Base-by-base conservation (phyloP, 2,329 filamentous ascomycete genomes). In the Fusarium pilosicola region DNA sequence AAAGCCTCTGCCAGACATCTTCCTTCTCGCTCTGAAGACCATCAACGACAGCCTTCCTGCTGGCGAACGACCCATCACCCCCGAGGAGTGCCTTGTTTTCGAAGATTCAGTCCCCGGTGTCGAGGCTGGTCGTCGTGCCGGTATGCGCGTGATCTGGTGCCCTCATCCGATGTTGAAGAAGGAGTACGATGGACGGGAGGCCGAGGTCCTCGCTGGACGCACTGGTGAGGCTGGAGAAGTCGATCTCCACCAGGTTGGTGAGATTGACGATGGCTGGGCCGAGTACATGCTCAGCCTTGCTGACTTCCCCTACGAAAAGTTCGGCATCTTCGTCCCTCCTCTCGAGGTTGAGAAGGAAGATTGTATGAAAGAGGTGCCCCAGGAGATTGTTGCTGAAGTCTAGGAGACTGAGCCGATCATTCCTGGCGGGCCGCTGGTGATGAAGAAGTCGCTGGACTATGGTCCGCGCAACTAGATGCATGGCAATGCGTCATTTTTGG, bases 1-100 rank as follows among this genome's bases (percentile, higher is more conserved):
- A 18, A 99, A 99, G 84, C 96, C 96, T 0, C 88, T 96, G 38
- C 96, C 96, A 1, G 96, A 99, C 83, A 99, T 99, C 76, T 98
- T 97, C 83, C 84, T 97, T 14, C 86, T 98, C 2, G 96, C 96
- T 0, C 85, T 99, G 62, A 87, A 93, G 82, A 93, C 91, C 7
- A 92, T 99, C 81, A 99, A 99, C 83, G 89, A 89, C 48, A 90
- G 90, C 22, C 85, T 97, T 12, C 84, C 86, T 1, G 83, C 87
- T 7, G 90, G 89, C 44, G 91, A 92, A 58, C 84, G 87, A 73
- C 84, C 88, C 67, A 92, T 99, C 71, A 86, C 80, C 61, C 94
- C 95, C 0, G 93, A 93, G 75, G 96, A 98, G 83, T 98, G 96
- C 80, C 86, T 99, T 22, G 96, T 98, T 0, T 98, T 99, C 78